Conservation (phyloP, 129 eudicot species). For the Ambrosia trifida region DNA sequence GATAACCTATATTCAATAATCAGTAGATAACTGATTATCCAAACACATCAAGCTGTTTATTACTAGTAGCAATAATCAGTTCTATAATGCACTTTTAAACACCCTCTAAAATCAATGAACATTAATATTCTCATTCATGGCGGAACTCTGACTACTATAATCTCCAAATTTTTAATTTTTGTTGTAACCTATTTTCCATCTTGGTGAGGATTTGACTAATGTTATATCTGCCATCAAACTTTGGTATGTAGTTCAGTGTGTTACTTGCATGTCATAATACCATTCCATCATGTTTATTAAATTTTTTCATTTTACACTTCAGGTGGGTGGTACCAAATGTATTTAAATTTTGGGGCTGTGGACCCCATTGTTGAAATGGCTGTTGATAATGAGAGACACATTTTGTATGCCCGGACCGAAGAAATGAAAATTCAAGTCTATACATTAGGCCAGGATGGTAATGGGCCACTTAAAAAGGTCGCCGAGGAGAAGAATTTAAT, state of each 20-base stretch:
- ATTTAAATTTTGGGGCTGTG: slow-evolving; percentile 89
- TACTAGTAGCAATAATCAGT: neutral
- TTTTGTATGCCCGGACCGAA: slow-evolving; percentile 89
- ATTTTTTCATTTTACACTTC: slow-evolving; percentile 19
- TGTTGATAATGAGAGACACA: slow-evolving; percentile 85
- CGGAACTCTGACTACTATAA: neutral
- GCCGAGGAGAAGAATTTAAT: slow-evolving; percentile 88
- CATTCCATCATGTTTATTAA: slow-evolving; percentile 6
- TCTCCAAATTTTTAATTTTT: neutral
- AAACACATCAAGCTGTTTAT: neutral
- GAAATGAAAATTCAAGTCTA: slow-evolving; percentile 93
- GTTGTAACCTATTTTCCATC: neutral
- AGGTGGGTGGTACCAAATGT: slow-evolving; percentile 98
- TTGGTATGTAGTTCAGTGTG: neutral
- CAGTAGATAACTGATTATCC: too few relatives aligned
- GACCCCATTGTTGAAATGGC: slow-evolving; percentile 96
- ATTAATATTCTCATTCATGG: neutral
- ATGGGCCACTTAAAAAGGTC: slow-evolving; percentile 90
- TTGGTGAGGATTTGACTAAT: neutral
- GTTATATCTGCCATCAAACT: neutral
- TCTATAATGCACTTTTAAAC: neutral
- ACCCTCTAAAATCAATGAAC: neutral
- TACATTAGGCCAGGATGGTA: slow-evolving; percentile 75
- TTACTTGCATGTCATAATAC: slow-evolving; percentile 4
- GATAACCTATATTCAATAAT: neutral